Evolutionary conservation across 257 asterid species (phyloP).

Genomic region (Lithospermum erythrorhizon): DNA sequence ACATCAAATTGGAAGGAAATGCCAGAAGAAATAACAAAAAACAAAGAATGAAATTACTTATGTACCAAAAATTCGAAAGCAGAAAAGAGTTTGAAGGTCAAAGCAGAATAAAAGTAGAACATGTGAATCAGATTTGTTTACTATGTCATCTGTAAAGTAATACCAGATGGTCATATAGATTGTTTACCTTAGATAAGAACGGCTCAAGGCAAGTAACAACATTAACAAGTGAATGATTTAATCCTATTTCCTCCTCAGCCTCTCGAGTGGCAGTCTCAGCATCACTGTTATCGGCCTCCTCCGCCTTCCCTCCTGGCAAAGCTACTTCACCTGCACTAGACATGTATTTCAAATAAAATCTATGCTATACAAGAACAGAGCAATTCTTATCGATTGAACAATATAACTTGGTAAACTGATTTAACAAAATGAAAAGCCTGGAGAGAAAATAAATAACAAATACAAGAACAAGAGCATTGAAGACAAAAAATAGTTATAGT

Average conservation of each 20-base stretch:
- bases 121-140: neutral
- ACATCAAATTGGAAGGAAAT: no score
- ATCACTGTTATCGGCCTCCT: conserved; percentile 63
- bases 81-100: no score
- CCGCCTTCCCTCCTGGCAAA: conserved; percentile 93
- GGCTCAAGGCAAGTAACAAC: conserved; percentile 84
- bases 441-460: no score
- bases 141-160: neutral
- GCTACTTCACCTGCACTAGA: conserved; percentile 74
- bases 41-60: no score
- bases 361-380: conserved; percentile 3
- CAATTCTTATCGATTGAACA: neutral
- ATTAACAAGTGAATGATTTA: conserved; percentile 73
- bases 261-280: conserved; percentile 84
- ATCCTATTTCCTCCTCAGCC: conserved; percentile 92
- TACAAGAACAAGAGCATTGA: no score
- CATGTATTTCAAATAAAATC: neutral
- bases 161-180: neutral
- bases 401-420: neutral
- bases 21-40: no score
- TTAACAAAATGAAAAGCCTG: neutral
- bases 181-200: conserved; percentile 73
- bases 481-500: no score
- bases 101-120: no score
- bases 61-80: no score